Evolutionary conservation across 352 stramenopile species (phyloP).

Genomic region (Globisporangium nodosum): DNA sequence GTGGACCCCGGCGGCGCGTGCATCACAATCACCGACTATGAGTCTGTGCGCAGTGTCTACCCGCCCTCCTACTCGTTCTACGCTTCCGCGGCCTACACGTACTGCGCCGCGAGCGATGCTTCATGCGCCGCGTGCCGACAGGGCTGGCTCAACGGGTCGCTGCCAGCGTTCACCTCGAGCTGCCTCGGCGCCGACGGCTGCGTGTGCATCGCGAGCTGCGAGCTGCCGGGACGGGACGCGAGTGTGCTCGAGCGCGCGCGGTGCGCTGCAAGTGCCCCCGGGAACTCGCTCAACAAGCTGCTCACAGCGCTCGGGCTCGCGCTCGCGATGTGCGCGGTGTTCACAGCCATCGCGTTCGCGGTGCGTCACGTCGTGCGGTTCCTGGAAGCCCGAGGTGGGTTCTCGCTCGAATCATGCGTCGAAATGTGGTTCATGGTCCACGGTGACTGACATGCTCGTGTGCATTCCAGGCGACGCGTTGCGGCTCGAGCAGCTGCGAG

Average conservation of each 20-base stretch:
- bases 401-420: not conserved
- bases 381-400: constrained; percentile 5
- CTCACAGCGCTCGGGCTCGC: constrained; percentile 6
- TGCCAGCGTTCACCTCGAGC: constrained; percentile 9
- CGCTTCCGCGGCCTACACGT: constrained; percentile 23
- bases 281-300: constrained; percentile 1
- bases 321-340: constrained; percentile 5
- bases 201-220: constrained; percentile 28
- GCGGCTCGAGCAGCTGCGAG: constrained; percentile 4
- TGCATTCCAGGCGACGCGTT: not conserved
- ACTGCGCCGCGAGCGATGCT: constrained; percentile 27
- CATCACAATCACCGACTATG: constrained; percentile 24
- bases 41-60: constrained; percentile 29
- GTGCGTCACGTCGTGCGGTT: constrained; percentile 3
- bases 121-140: constrained; percentile 18
- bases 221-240: constrained; percentile 17
- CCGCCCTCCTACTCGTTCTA: constrained; percentile 27
- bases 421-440: not conserved
- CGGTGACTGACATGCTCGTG: not conserved
- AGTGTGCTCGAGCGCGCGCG: constrained; percentile 13
- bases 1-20: constrained; percentile 27
- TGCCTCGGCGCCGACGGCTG: constrained; percentile 19
- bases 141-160: constrained; percentile 21
- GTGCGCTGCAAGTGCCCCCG: not conserved
- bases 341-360: constrained; percentile 2